These are phyloP conservation scores for Fonsecaea monophora DNA, from an alignment of 2,329 filamentous ascomycete genomes.

Conservation along the genomic window DNA sequence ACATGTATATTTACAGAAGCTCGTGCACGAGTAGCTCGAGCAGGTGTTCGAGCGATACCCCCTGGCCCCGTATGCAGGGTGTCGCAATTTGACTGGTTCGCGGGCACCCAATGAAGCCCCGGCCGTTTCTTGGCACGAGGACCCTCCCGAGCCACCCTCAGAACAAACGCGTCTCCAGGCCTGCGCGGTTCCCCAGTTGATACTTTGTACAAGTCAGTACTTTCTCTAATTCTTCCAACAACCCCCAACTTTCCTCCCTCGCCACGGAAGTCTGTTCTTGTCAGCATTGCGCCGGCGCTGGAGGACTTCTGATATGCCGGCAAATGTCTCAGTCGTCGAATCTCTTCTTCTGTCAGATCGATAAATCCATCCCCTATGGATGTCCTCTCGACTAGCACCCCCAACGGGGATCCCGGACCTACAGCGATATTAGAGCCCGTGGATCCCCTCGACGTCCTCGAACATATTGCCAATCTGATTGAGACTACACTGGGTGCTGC, in stretches of 20 bases:
- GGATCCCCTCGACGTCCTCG: slow-evolving; percentile 72
- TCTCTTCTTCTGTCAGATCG: slow-evolving; percentile 8
- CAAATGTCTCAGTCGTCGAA: slow-evolving; percentile 27
- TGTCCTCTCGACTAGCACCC: slow-evolving; percentile 35
- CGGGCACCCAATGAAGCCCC: neutral
- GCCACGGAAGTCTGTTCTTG: slow-evolving; percentile 11
- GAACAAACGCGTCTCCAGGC: slow-evolving; percentile 6
- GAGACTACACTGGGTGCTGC: slow-evolving; percentile 76
- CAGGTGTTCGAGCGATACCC: slow-evolving; percentile 11
- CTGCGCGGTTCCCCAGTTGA: slow-evolving; percentile 15
- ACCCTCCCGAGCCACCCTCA: neutral
- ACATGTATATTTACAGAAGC: neutral
- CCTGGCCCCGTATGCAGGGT: neutral
- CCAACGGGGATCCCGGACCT: slow-evolving; percentile 35
- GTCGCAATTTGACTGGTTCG: no score
- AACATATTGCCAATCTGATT: slow-evolving; percentile 74
- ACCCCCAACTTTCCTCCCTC: slow-evolving; percentile 6
- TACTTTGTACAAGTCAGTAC: slow-evolving; percentile 9
- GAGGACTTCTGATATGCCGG: slow-evolving; percentile 26
- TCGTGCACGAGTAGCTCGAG: slow-evolving; percentile 1
- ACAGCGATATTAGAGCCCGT: slow-evolving; percentile 46
- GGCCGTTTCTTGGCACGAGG: slow-evolving; percentile 2
- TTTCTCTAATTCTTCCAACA: neutral
- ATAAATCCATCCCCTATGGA: slow-evolving; percentile 34
- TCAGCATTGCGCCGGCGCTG: slow-evolving; percentile 39